Base-by-base conservation (phyloP, 2,329 filamentous ascomycete genomes). In the Aspergillus sp. region DNA sequence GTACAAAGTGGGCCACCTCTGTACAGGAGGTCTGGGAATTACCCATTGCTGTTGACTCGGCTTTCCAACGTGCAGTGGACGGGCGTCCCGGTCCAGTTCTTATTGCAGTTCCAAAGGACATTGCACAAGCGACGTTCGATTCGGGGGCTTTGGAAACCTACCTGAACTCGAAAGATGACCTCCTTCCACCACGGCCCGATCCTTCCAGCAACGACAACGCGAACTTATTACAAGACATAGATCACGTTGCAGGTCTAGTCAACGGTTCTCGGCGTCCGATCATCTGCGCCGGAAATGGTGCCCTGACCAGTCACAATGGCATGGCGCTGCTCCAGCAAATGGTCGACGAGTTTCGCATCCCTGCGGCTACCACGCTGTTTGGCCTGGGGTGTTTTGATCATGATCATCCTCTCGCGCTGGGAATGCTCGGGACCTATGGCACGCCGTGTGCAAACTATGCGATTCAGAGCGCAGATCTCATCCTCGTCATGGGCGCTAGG, bases 1-100 rank as follows among this genome's bases (percentile, higher is more conserved):
- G 91, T 80, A 96, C 91, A 59, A 97, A 97, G 78, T 97, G 93
- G 92, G 96, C 96, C 65, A 88, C 93, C 56, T 93, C 96, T 88
- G 90, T 96, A 40, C 95, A 92, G 81, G 91, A 86, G 71, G 84
- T 95, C 45, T 89, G 88, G 34, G 92, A 97, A 74, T 79, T 97
- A 46, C 92, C 93, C n/a, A 83, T 87, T 62, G 82, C 90, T 58
- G 96, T 97, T 67, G 95, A 96, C 71, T 92, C 97, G 76, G 93
- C 93, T 41, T 97, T 97, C 68, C 89, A 96, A 76, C 96, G 96
- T 69, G 93, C 93, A 31, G 96, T 89, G 38, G 91, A 87, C 64
- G 92, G 92, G 50, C 84, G 93, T 32, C 92, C 92, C 4, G 93
- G 93, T 11, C 93, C 93, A 13, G 92, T 96, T n/a, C 83, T 97